These are phyloP conservation scores for Mallotus nudiflorus DNA, from an alignment of 345 rosid genomes.

Conservation along the genomic window DNA sequence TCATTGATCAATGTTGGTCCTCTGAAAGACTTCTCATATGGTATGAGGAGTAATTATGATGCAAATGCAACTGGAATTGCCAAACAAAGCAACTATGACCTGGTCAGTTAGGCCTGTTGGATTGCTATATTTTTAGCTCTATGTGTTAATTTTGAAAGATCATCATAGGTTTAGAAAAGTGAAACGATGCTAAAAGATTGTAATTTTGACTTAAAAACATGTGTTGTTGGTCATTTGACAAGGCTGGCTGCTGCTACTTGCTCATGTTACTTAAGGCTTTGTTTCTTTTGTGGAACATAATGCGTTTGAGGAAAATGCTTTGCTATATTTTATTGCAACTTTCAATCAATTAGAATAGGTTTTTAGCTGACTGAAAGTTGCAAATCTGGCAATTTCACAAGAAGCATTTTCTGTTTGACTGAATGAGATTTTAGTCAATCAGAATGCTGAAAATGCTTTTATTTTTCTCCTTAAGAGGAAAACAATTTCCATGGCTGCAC, in stretches of 20 bases:
- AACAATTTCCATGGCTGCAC: not conserved
- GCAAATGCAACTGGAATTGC: slow-evolving; percentile 89
- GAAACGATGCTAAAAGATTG: not conserved
- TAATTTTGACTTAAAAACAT: slow-evolving; percentile 17
- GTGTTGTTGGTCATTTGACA: not conserved
- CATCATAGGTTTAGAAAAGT: not conserved
- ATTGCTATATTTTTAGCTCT: slow-evolving; percentile 6
- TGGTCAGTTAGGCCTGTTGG: slow-evolving; percentile 55
- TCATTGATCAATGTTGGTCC: slow-evolving; percentile 92
- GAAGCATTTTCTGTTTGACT: too few relatives aligned
- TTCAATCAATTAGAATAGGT: not conserved
- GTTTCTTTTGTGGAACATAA: too few relatives aligned
- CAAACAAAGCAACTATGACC: slow-evolving; percentile 95
- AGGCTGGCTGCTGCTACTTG: not conserved
- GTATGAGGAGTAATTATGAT: slow-evolving; percentile 86
- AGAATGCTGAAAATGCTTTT: too few relatives aligned
- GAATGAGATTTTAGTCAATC: too few relatives aligned
- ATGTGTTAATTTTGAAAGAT: slow-evolving; percentile 5
- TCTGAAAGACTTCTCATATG: slow-evolving; percentile 90
- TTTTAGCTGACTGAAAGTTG: not conserved
- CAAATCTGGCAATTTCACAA: not conserved
- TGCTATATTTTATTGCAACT: not conserved
- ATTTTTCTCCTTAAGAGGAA: not conserved
- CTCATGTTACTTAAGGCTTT: not conserved
- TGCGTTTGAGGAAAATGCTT: not conserved